phyloP scores from a whole-genome alignment of 768 basidiomycete genomes.

The Mycena metata region DNA sequence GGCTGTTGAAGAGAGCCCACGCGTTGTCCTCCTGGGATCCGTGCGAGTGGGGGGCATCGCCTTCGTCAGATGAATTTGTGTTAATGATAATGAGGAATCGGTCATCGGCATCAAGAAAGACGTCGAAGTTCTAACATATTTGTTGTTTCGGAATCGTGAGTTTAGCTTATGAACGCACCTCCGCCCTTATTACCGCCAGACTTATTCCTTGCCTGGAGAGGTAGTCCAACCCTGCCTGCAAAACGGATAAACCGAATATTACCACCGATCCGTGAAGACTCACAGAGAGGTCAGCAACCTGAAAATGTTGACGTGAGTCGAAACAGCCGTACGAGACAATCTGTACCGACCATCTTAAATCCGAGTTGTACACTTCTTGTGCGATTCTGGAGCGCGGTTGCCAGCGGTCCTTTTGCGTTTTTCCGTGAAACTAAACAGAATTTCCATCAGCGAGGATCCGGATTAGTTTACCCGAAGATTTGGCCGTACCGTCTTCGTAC shows the following conservation, averaged over 20 bases:
- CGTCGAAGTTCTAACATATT: neutral
- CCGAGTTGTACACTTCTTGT: neutral
- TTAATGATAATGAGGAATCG: neutral
- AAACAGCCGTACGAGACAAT: neutral
- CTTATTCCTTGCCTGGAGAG: neutral
- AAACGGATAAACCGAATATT: neutral
- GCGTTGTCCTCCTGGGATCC: neutral
- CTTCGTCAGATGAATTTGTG: neutral
- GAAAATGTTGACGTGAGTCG: neutral
- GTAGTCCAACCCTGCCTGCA: neutral
- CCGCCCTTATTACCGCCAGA: neutral
- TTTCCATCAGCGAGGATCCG: too few relatives aligned
- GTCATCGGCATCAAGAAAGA: neutral
- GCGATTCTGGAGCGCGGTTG: neutral
- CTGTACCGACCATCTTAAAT: neutral
- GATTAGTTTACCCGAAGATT: too few relatives aligned
- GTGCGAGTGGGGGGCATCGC: neutral
- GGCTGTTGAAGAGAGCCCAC: neutral
- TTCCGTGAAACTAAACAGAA: neutral
- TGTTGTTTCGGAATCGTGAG: neutral
- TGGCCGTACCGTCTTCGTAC: too few relatives aligned
- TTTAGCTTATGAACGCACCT: neutral
- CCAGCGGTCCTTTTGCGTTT: constrained; percentile 1
- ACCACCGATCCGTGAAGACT: neutral
- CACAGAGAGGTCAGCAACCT: constrained; percentile 5